A percentile compares a stretch with the other conserved stretches of the same genome.
Conservation (phyloP, 768 basidiomycete genomes). For the Postia placenta region DNA sequence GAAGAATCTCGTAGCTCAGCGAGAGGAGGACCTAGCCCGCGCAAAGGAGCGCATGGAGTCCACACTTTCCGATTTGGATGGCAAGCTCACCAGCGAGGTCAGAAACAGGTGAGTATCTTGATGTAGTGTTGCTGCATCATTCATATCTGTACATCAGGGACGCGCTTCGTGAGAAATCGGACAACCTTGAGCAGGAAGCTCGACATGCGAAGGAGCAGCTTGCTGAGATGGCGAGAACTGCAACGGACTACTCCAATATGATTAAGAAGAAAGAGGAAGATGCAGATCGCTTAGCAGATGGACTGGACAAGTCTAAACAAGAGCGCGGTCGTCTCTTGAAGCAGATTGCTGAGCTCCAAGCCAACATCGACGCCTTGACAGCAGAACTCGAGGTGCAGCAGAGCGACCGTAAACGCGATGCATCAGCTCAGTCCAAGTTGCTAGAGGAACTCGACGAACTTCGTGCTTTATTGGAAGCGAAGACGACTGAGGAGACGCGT, state of each 20-base stretch:
- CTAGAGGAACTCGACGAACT: conserved; percentile 84
- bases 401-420: conserved; percentile 44
- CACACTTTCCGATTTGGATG: conserved; percentile 60
- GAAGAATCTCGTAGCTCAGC: conserved; percentile 57
- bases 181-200: conserved; percentile 59
- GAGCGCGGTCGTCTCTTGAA: conserved; percentile 51
- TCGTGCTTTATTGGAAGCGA: conserved; percentile 76
- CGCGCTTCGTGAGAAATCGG: conserved; percentile 48
- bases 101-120: conserved; percentile 49
- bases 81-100: conserved; percentile 59
- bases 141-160: conserved; percentile 41
- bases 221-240: conserved; percentile 68
- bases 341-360: conserved; percentile 64
- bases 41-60: conserved; percentile 71
- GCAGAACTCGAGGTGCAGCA: conserved; percentile 57
- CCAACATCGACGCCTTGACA: conserved; percentile 57
- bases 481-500: conserved; percentile 79
- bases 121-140: not conserved
- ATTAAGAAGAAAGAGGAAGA: conserved; percentile 76
- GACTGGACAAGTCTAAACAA: conserved; percentile 46
- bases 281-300: conserved; percentile 44
- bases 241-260: conserved; percentile 68
- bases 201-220: conserved; percentile 74
- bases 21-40: conserved; percentile 74
- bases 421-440: conserved; percentile 48